These are phyloP conservation scores for Plasmodium fragile DNA, from an alignment of 169 alveolate genomes.

Conservation along the genomic window DNA sequence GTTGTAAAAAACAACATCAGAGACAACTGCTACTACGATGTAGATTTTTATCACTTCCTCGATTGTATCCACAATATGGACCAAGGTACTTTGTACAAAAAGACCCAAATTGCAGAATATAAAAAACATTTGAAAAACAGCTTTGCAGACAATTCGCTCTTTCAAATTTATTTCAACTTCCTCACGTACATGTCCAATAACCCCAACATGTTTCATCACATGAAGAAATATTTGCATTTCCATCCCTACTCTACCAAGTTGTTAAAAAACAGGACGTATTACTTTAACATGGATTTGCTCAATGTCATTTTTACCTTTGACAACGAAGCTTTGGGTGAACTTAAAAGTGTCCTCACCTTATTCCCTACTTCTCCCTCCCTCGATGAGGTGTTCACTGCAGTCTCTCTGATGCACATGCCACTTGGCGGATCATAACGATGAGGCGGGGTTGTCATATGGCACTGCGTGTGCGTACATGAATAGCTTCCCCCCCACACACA, in stretches of 20 bases:
- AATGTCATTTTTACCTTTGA: conserved; percentile 53
- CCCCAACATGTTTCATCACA: conserved; percentile 46
- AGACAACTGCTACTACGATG: conserved; percentile 30
- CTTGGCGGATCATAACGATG: background rate
- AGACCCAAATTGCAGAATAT: background rate
- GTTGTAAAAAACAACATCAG: conserved; percentile 51
- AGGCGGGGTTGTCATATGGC: background rate
- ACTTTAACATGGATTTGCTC: conserved; percentile 39
- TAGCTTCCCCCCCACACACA: background rate
- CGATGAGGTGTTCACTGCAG: conserved; percentile 35
- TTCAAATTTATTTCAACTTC: conserved; percentile 44
- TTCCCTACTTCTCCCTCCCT: conserved; percentile 59
- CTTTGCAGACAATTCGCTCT: conserved; percentile 6
- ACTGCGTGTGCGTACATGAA: background rate
- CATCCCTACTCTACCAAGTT: conserved; percentile 48
- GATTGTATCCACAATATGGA: conserved; percentile 3
- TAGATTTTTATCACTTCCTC: conserved; percentile 45
- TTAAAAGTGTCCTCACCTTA: conserved; percentile 28
- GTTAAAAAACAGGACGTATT: conserved; percentile 27
- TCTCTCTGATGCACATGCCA: conserved; percentile 23
- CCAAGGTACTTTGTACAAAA: background rate
- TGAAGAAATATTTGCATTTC: conserved; percentile 61
- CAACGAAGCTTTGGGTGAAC: conserved; percentile 26
- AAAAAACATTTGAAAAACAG: background rate
- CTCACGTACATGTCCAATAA: conserved; percentile 42